These are phyloP conservation scores for Alternaria arborescens DNA, from an alignment of 2,329 filamentous ascomycete species.

Conservation along the genomic window DNA sequence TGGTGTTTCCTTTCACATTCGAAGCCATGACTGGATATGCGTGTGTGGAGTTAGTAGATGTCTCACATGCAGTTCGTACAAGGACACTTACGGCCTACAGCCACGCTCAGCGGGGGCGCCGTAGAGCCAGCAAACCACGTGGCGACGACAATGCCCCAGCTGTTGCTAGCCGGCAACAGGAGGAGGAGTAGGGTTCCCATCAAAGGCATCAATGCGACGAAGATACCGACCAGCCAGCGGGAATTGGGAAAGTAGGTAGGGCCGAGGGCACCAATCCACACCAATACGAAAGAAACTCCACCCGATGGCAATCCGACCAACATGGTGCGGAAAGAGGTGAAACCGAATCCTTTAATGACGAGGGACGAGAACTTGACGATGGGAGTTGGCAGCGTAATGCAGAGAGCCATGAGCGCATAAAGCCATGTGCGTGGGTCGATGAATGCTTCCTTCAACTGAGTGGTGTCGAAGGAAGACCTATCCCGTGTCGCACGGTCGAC, in stretches of 20 bases:
- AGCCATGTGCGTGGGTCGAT: constrained; percentile 52
- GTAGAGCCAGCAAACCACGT: constrained; percentile 58
- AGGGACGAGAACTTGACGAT: constrained; percentile 57
- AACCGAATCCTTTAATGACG: constrained; percentile 51
- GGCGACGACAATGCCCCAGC: constrained; percentile 52
- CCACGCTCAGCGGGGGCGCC: constrained; percentile 56
- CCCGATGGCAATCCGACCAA: constrained; percentile 60
- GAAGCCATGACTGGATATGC: no score
- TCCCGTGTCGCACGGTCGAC: no score
- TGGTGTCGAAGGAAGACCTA: no score
- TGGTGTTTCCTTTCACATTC: constrained; percentile 52
- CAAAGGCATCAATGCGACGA: no score
- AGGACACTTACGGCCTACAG: constrained; percentile 39
- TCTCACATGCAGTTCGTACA: no score
- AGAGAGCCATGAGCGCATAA: neutral
- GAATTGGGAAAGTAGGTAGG: constrained; percentile 53
- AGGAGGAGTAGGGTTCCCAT: no score
- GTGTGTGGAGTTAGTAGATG: no score
- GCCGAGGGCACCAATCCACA: constrained; percentile 57
- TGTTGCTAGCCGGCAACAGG: no score
- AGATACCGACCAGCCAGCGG: constrained; percentile 38
- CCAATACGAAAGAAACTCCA: constrained; percentile 56
- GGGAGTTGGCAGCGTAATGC: neutral
- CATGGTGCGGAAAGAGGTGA: constrained; percentile 56
- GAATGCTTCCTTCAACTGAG: no score